Percentiles rank a stretch among this genome's conserved stretches.
Conservation (phyloP, 768 basidiomycete species). For the Pisolithus marmoratus region DNA sequence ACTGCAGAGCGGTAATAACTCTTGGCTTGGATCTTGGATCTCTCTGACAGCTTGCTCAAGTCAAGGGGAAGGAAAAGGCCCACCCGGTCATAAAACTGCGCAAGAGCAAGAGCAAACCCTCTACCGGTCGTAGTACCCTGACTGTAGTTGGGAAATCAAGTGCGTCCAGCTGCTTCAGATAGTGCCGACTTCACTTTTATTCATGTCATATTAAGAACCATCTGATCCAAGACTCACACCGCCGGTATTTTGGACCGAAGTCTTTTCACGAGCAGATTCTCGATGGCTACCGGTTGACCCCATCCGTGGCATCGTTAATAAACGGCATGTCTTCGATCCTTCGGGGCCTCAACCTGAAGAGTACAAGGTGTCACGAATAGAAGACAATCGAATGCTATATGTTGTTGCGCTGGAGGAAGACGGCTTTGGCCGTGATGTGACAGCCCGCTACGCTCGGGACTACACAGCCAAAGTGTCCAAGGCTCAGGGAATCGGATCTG, state of each 20-base stretch:
- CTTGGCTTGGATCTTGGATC: neutral
- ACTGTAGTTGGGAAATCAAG: constrained; percentile 10
- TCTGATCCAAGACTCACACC: constrained; percentile 57
- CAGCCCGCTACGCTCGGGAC: constrained; percentile 78
- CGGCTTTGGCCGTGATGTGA: constrained; percentile 87
- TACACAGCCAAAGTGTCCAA: constrained; percentile 79
- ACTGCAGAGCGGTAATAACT: constrained; percentile 9
- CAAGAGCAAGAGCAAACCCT: constrained; percentile 46
- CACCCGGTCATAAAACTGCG: constrained; percentile 54
- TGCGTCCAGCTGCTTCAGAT: constrained; percentile 9
- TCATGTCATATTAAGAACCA: constrained; percentile 19
- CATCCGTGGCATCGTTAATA: constrained; percentile 72
- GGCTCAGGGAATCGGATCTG: constrained; percentile 55
- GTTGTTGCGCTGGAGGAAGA: constrained; percentile 95
- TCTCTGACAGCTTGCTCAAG: constrained; percentile 21
- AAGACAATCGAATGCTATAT: constrained; percentile 86
- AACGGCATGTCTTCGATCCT: constrained; percentile 77
- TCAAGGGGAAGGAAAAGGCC: constrained; percentile 54
- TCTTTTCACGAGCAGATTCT: constrained; percentile 87
- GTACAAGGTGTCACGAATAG: constrained; percentile 15
- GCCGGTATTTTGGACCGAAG: constrained; percentile 96
- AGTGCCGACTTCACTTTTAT: constrained; percentile 9
- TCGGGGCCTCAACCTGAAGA: constrained; percentile 27
- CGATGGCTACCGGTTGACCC: constrained; percentile 95
- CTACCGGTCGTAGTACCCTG: constrained; percentile 34